Base-by-base conservation (phyloP, 2,329 filamentous ascomycete species). In the Thielaviopsis ethacetica region DNA sequence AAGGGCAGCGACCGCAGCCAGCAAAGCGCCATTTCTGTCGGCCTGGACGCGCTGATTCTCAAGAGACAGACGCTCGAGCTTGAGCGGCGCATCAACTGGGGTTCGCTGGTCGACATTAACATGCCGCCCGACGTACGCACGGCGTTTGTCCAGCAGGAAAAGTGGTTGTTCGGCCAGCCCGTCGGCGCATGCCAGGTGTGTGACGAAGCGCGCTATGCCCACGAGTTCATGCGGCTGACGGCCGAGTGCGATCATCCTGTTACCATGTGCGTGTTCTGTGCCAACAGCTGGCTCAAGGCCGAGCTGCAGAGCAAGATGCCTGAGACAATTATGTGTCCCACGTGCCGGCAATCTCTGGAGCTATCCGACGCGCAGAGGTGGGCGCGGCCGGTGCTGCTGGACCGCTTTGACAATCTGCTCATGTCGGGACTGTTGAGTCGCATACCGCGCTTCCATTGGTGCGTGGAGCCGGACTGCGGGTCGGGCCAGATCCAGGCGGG, bases 401-500 rank as follows among this genome's bases (percentile, higher is more conserved):
- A 53, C 12, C 64, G 67, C 1, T 73, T 72, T 62, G 71, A 73
- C 54, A 62, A 55, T n/a, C 63, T 72, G 24, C 63, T 67, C 0
- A 67, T 67, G n/a, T 68, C 66, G 22, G 67, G 66, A 0, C 62
- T 65, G 1, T 65, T 74, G 1, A 56, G 64, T 9, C 60, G 61
- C 0, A 64, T 70, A 0, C 62, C 61, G 0, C 65, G 70, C 12
- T 74, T 73, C 57, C 63, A 65, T 34, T 72, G 69, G 70, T 74
- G 71, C 41, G 65, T 72, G 17, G 67, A 69, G n/a, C 62, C 67
- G 2, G 58, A 59, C 5, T 74, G 72, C 62, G 58, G 63, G 4
- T 70, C 70, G 0, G 72, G 72, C 10, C 71, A 73, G 63, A 69
- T 73, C n/a, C 63, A 69, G 47, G 63, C 64, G 12, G 53, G 55